Evolutionary conservation across 1,139 yeast species (phyloP), one percentile per base, ranked within the genome.

Genomic region (Pichia sorboxylosa): DNA sequence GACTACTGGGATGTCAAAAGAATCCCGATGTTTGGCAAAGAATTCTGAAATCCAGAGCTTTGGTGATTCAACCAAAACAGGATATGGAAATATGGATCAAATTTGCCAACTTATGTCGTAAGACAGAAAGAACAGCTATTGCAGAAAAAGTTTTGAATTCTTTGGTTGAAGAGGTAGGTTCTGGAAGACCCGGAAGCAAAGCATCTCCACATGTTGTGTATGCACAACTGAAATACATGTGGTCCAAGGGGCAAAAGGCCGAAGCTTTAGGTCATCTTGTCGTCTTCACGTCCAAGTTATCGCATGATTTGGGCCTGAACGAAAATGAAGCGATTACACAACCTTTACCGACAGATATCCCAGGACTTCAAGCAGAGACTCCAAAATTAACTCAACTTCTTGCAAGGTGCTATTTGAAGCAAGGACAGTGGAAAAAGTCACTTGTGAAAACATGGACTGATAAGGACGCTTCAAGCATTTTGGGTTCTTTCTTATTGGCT

Each of bases 61-160:
- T 92, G 36, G 97, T 92, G 13, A 83, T 90, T 27, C 81, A 81
- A 42, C 99, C 98, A 1, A 83, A 87, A 46, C 94, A 90, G 48
- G 97, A 92, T 53, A 82, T 87, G 93, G 92, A 84, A 39, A 84
- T 87, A 74, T 85, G 97, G 96, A 90, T 92, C 47, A 87, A 90
- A 54, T 92, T 90, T 65, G 97, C 98, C 20, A 90, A 92, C 48
- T 64, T 92, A 37, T 87, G 98, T 52, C 70, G 98, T 42, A 92
- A 90, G 55, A 81, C 95, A 10, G 95, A 95, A 4, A 66, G 99
- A 43, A 62, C 85, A 45, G 92, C 92, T 13, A 61, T 92, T 40
- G 96, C 98, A 1, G 97, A 90, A 49, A 85, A 87, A 52, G 82
- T 96, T 0, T 64, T 92, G 41, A 82, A 82, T 44, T 69, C 79